These are phyloP conservation scores for Ceratobasidium sp. DNA, from an alignment of 1,284 basidiomycete species.

Conservation along the genomic window DNA sequence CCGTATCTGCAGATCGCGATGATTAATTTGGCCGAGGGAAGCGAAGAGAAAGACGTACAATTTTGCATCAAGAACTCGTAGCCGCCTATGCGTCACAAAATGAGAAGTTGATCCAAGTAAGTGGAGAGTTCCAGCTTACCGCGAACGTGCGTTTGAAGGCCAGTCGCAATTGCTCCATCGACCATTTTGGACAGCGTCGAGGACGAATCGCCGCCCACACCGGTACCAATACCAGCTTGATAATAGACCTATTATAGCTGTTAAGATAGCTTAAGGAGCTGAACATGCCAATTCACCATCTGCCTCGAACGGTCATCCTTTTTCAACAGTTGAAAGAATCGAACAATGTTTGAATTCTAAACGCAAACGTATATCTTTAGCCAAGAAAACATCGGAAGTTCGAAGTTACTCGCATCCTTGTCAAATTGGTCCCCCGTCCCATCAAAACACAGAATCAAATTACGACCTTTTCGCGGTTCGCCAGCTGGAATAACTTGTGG, in stretches of 20 bases:
- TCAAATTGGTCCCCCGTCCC: conserved; percentile 49
- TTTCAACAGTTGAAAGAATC: conserved; percentile 45
- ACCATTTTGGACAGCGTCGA: conserved; percentile 22
- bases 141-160: conserved; percentile 23
- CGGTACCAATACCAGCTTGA: conserved; percentile 48
- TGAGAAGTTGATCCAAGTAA: conserved; percentile 21
- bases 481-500: conserved; percentile 35
- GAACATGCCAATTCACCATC: conserved; percentile 5
- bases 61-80: conserved; percentile 79
- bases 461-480: conserved; percentile 21
- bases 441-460: conserved; percentile 51
- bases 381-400: not conserved
- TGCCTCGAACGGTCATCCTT: conserved; percentile 44
- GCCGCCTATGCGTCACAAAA: conserved; percentile 61
- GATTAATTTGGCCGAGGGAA: not conserved
- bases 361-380: too few species aligned
- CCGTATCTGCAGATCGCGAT: not conserved
- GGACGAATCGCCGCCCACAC: not conserved
- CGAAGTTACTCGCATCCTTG: conserved; percentile 23
- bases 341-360: conserved; percentile 47
- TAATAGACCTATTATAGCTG: conserved; percentile 44
- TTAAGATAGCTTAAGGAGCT: not conserved
- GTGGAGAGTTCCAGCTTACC: conserved; percentile 10
- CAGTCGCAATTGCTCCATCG: conserved; percentile 30
- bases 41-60: conserved; percentile 51